A percentile compares a stretch with the other conserved stretches of the same genome.
Conservation (phyloP, 352 stramenopile species). For the Pythium myriotylum region DNA sequence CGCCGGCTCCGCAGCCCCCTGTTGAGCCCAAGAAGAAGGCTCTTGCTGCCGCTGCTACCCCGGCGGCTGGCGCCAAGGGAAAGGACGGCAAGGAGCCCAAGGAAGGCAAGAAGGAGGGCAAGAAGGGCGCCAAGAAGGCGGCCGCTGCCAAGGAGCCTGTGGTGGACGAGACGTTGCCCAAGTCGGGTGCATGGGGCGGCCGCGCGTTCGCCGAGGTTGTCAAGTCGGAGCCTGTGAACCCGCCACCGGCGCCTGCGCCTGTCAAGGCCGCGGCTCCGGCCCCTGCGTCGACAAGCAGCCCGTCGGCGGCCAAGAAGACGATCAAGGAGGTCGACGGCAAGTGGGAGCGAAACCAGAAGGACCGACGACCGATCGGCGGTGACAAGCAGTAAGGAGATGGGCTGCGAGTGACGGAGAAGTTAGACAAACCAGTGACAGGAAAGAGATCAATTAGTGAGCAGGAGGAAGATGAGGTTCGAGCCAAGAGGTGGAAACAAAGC, state of each 20-base stretch:
- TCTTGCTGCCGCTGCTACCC: not conserved
- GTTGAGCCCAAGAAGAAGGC: conserved; percentile 63
- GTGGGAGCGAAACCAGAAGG: conserved; percentile 30
- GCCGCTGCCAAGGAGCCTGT: conserved; percentile 10
- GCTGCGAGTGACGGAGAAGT: not conserved
- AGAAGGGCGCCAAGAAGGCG: conserved; percentile 43
- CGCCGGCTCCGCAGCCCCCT: conserved; percentile 41
- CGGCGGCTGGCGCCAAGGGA: conserved; percentile 8
- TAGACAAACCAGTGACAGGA: conserved; percentile 11
- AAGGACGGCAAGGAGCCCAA: conserved; percentile 25
- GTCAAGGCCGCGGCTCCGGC: conserved; percentile 11
- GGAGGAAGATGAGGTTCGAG: conserved; percentile 14
- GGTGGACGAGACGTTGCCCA: conserved; percentile 53
- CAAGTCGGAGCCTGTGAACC: conserved; percentile 65
- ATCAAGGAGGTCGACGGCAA: conserved; percentile 29
- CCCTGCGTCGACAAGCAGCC: not conserved
- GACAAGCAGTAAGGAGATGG: conserved; percentile 44
- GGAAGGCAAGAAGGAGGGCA: conserved; percentile 31
- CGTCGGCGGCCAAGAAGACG: conserved; percentile 27
- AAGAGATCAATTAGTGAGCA: conserved; percentile 23
- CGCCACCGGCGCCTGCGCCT: conserved; percentile 33
- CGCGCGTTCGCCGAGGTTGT: conserved; percentile 86
- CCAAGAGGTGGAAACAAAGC: not conserved
- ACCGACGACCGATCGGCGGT: conserved; percentile 23
- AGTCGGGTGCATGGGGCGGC: conserved; percentile 74